phyloP scores from a whole-genome alignment of 1,139 yeast genomes.

The Debaryomyces udenii region DNA sequence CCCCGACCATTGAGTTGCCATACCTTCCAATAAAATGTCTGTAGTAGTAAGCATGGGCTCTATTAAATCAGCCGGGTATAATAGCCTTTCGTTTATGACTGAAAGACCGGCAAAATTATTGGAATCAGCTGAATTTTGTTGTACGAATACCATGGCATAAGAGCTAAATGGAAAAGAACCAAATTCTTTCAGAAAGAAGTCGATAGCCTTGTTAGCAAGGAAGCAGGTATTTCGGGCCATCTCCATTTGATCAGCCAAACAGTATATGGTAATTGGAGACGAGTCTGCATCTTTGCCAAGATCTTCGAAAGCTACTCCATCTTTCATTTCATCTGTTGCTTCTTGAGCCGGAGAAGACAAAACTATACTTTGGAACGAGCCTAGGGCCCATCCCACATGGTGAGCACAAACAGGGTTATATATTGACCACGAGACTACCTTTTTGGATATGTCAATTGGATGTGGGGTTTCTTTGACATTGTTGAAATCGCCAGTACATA shows the following conservation, averaged over 20 bases:
- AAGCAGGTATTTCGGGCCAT: conserved; percentile 76
- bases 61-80: conserved; percentile 76
- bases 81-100: conserved; percentile 59
- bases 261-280: conserved; percentile 59
- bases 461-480: conserved; percentile 52
- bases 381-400: conserved; percentile 95
- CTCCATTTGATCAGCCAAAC: conserved; percentile 56
- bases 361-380: conserved; percentile 72
- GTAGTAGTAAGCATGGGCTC: conserved; percentile 81
- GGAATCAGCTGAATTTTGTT: conserved; percentile 52
- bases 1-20: conserved; percentile 94
- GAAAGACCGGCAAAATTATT: conserved; percentile 80
- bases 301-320: conserved; percentile 32
- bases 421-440: conserved; percentile 76
- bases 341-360: conserved; percentile 41
- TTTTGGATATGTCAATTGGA: conserved; percentile 66
- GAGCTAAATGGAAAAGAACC: conserved; percentile 93
- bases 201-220: conserved; percentile 76
- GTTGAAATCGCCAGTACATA: conserved; percentile 74
- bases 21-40: conserved; percentile 64
- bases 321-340: conserved; percentile 45
- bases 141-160: conserved; percentile 75
- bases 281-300: conserved; percentile 41
- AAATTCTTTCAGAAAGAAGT: conserved; percentile 81
- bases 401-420: conserved; percentile 91